Evolutionary conservation across 495 filamentous ascomycete genomes (phyloP).

Genomic region (Podospora anserina): DNA sequence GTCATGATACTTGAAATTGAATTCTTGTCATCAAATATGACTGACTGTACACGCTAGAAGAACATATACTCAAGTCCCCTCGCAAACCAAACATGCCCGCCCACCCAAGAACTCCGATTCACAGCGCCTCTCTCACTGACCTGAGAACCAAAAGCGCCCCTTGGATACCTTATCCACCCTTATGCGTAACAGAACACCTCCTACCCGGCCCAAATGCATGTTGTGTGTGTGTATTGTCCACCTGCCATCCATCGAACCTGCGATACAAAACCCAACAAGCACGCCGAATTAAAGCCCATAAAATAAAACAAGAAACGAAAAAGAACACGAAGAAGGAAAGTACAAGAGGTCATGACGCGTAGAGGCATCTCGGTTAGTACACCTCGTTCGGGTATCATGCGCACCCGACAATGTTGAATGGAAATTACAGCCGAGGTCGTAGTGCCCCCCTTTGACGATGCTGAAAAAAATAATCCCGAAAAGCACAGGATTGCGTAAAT

Average conservation of each 20-base stretch:
- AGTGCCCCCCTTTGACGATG: neutral
- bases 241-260: neutral
- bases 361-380: conserved; percentile 1
- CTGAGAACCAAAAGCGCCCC: conserved; percentile 13
- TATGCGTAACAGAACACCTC: neutral
- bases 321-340: neutral
- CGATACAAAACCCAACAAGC: neutral
- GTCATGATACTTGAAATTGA: neutral
- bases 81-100: neutral
- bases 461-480: neutral
- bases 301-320: conserved; percentile 13
- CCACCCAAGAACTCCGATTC: conserved; percentile 15
- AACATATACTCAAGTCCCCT: neutral
- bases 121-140: conserved; percentile 20
- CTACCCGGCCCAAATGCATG: neutral
- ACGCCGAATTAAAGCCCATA: neutral
- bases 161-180: neutral
- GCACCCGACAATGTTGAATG: neutral
- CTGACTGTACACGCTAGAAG: neutral
- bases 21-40: neutral
- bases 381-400: neutral
- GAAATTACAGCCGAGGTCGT: neutral
- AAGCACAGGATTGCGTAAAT: neutral
- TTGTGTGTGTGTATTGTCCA: neutral
- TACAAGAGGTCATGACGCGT: neutral